Conservation (phyloP, 2,329 filamentous ascomycete genomes). For the Scopulariopsis brevicaulis region DNA sequence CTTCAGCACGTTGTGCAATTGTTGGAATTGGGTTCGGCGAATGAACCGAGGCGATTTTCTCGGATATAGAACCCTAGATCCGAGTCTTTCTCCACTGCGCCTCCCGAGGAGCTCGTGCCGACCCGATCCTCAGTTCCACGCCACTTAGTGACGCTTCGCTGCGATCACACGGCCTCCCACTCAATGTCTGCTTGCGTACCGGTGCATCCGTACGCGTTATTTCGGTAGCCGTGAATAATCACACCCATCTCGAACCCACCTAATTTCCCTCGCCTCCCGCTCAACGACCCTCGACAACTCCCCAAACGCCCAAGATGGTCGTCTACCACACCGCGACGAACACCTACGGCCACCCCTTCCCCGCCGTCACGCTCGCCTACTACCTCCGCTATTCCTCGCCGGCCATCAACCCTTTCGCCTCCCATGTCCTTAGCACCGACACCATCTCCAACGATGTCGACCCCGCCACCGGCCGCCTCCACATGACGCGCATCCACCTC, state of each 20-base stretch:
- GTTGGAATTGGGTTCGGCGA: neutral
- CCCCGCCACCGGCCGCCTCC: constrained; percentile 58
- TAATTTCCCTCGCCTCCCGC: neutral
- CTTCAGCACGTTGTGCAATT: neutral
- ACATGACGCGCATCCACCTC: constrained; percentile 69
- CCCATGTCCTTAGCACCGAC: constrained; percentile 74
- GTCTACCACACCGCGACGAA: constrained; percentile 56
- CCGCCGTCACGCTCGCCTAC: constrained; percentile 78
- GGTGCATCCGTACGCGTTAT: neutral
- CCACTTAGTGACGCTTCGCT: neutral
- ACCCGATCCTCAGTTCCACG: neutral
- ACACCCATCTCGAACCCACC: neutral
- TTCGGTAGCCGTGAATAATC: neutral
- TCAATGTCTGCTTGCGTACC: constrained; percentile 2
- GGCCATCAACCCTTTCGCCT: constrained; percentile 65
- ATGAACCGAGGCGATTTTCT: neutral
- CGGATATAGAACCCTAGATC: neutral
- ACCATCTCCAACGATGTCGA: constrained; percentile 68
- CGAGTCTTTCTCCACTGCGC: neutral
- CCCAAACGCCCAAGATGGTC: constrained; percentile 36
- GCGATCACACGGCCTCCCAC: neutral
- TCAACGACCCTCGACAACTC: neutral
- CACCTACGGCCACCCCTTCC: constrained; percentile 70
- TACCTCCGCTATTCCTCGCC: constrained; percentile 73
- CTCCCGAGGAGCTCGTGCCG: neutral